Conservation (phyloP, 2,329 filamentous ascomycete species). For the Trichoderma atroviride region DNA sequence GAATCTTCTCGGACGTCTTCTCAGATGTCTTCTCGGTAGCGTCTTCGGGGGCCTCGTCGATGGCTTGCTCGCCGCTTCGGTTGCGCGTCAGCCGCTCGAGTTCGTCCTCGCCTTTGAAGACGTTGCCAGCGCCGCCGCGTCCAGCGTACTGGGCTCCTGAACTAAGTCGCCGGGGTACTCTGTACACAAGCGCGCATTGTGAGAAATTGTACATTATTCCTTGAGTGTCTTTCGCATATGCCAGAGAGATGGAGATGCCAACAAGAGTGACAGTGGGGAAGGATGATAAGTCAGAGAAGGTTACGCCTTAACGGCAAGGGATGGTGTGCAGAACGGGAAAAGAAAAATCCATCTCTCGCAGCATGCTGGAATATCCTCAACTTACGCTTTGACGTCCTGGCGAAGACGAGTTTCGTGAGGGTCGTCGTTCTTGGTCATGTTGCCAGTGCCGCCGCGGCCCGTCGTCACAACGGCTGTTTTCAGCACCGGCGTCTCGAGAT, state of each 20-base stretch:
- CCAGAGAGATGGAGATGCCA: neutral
- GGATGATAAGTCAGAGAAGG: neutral
- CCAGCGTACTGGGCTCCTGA: conserved; percentile 67
- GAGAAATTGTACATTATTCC: neutral
- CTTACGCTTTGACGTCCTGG: conserved; percentile 79
- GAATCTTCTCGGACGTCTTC: neutral
- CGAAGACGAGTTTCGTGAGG: conserved; percentile 72
- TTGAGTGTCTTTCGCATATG: neutral
- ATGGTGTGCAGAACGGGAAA: neutral
- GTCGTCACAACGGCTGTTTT: conserved; percentile 86
- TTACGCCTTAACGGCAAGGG: neutral
- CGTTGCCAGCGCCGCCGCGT: conserved; percentile 75
- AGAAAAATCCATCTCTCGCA: neutral
- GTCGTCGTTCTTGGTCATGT: conserved; percentile 78
- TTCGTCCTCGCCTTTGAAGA: conserved; percentile 55
- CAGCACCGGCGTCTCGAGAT: conserved; percentile 80
- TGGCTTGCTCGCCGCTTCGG: conserved; percentile 39
- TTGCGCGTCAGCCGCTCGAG: conserved; percentile 36
- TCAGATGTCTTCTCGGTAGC: neutral
- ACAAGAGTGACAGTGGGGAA: neutral
- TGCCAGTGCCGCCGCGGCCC: conserved; percentile 83
- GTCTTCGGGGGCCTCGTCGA: conserved; percentile 37
- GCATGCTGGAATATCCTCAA: conserved; percentile 27
- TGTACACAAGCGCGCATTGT: conserved; percentile 34
- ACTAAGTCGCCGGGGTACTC: conserved; percentile 58